Evolutionary conservation across 305 asterid genomes (phyloP), one percentile per base, ranked within the genome.

Genomic region (Fraxinus sp.): DNA sequence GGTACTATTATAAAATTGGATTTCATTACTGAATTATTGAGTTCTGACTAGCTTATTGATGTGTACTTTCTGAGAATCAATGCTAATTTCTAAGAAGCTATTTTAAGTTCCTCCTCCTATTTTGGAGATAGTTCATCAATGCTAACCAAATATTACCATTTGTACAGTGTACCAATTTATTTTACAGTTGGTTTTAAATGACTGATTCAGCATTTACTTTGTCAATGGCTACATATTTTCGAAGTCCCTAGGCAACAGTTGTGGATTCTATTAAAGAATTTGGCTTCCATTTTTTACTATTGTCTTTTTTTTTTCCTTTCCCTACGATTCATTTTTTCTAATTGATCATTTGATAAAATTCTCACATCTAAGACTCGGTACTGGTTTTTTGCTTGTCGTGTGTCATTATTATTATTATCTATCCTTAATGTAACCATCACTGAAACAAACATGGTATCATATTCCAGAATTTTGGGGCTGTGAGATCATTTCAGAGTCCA

Each of bases 1-100:
- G 98, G 99, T 96, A 87, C 76, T 81, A 52, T 62, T 70, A 37
- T 78, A 79, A 77, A 64, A 18, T 66, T 70, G 30, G 35, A 75
- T 81, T 49, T 72, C 26, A 22, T 84, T 62, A 80, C 62, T 62
- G 20, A 79, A 73, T 28, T 78, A 62, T 33, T 73, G 79, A 37
- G 75, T 70, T 28, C 75, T 70, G 75, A 70, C 22, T 7, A 4
- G 4, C 37, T 70, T 30, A 26, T 70, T 70, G 39, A 70, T 70
- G 39, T 30, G 39, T 30, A 16, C 41, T 26, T 70, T 13, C 41
- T 70, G 28, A 70, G 22, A 70, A 30, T 70, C 39, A 70, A 35
- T 81, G 73, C 49, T 36, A 33, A 76, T 32, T 81, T 37, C 10
- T 49, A 24, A 68, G 41, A 66, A 75, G 52, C 82, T 77, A 74